Evolutionary conservation across 2,329 filamentous ascomycete species (phyloP), one percentile per base, ranked within the genome.

Genomic region (Colletotrichum coccodes): DNA sequence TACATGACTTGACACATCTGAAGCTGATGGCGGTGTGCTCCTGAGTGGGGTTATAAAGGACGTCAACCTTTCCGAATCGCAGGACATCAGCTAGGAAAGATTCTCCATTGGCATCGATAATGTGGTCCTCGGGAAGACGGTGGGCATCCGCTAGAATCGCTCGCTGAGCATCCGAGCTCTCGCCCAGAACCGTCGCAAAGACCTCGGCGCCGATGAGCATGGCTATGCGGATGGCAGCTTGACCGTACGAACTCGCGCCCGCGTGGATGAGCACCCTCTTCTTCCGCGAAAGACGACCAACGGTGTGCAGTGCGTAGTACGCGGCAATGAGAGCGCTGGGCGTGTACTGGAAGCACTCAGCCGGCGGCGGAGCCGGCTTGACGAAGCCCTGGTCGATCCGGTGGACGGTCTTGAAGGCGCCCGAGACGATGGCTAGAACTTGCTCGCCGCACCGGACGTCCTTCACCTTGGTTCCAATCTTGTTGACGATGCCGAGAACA

Each of bases 221-320:
- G 28, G 82, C 82, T 3, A 87, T 70, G 12, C 79, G 76, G 3
- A 87, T 71, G 3, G 83, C 84, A 11, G 81, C 81, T 42, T 83
- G 77, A 1, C 85, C 85, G 23, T 82, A 76, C 0, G 78, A 77
- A 54, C 83, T 82, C 4, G 82, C 79, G 3, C 80, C 85, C 11
- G 79, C 78, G 59, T 85, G 82, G 21, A 87, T 76, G 4, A 87
- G 76, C 5, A 86, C 76, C 3, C 71, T 78, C 14, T 78, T 73
- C 0, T 73, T 75, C 0, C 64, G 60, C 3, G 70, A 61, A 7
- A 83, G 73, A 0, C 69, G 65, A 0, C 75, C 77, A 40, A 77
- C 46, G 14, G 76, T 68, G 3, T 74, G 30, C 7, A 89, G 74
- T 3, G 79, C 80, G 64, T 86, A 81, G 62, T 80, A 79, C 1